A percentile compares a stretch with the other conserved stretches of the same genome.
Conservation (phyloP, 225 moss, liverwort and hornwort species). For the Asterella californica region DNA sequence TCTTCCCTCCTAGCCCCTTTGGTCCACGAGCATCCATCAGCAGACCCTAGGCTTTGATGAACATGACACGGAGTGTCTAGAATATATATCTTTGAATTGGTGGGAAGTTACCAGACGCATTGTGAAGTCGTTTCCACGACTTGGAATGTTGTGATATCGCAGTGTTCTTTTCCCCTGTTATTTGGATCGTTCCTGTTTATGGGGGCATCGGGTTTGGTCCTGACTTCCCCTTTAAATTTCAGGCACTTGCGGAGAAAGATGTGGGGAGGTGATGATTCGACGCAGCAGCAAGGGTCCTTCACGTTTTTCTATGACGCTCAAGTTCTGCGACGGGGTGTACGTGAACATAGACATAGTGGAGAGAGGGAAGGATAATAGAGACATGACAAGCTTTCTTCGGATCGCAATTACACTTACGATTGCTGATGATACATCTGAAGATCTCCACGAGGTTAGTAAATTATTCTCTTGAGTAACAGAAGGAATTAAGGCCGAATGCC, state of each 20-base stretch:
- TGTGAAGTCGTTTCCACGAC: too few relatives aligned
- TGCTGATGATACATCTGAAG: constrained; percentile 88
- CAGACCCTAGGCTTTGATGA: too few relatives aligned
- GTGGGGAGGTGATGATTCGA: constrained; percentile 78
- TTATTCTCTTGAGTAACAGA: neutral
- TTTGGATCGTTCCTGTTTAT: too few relatives aligned
- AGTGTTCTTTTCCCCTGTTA: too few relatives aligned
- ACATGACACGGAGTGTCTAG: too few relatives aligned
- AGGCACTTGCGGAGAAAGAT: constrained; percentile 87
- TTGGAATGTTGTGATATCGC: too few relatives aligned
- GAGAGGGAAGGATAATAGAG: constrained; percentile 88
- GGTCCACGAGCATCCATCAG: too few relatives aligned
- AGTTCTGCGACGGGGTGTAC: constrained; percentile 81
- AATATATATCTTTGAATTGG: too few relatives aligned
- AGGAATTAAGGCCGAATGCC: neutral
- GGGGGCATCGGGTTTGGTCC: too few relatives aligned
- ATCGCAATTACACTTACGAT: constrained; percentile 93
- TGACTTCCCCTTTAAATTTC: constrained; percentile 23
- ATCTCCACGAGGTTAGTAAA: constrained; percentile 84
- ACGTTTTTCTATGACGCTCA: constrained; percentile 93
- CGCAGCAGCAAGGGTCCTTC: constrained; percentile 97
- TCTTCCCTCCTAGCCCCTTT: neutral
- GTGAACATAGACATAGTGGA: constrained; percentile 93
- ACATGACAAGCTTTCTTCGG: constrained; percentile 87
- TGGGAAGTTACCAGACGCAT: too few relatives aligned